These are phyloP conservation scores for Bolboschoenus planiculmis DNA, from an alignment of 176 grass and related monocot species.

Conservation along the genomic window DNA sequence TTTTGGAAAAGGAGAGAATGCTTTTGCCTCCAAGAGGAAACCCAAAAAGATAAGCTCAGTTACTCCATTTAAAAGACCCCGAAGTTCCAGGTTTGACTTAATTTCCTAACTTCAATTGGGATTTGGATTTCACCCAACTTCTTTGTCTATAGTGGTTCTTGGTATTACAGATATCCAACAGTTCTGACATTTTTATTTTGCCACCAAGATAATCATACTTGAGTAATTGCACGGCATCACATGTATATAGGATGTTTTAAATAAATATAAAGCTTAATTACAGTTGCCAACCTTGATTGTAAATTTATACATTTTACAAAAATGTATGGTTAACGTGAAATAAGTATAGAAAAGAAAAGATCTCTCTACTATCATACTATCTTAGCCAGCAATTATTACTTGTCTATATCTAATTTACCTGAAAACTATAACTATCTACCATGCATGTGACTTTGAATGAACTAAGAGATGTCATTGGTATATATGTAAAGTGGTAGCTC, in stretches of 20 bases:
- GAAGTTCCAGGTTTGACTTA: slow-evolving; percentile 66
- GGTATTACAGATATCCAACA: background rate
- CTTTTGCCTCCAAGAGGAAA: slow-evolving; percentile 29
- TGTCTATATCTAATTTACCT: background rate
- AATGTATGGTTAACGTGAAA: background rate
- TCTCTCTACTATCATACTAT: background rate
- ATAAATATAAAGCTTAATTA: background rate
- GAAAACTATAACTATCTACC: background rate
- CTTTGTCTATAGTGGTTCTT: background rate
- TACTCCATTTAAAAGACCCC: slow-evolving; percentile 81
- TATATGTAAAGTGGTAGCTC: background rate
- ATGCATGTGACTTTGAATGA: background rate
- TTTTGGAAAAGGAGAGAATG: slow-evolving; percentile 35
- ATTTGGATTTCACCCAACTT: slow-evolving; percentile 2
- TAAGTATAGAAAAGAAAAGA: background rate
- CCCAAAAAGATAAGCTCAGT: slow-evolving; percentile 49
- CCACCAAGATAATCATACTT: background rate
- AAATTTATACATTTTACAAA: background rate
- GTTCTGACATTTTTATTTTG: background rate
- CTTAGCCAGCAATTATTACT: background rate
- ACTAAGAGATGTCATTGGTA: background rate
- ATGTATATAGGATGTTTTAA: background rate
- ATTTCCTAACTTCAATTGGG: slow-evolving; percentile 19
- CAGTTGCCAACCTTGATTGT: background rate
- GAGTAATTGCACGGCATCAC: background rate